Evolutionary conservation across 371 early-diverging fungal genomes (phyloP).

Genomic region (Apophysomyces ossiformis): DNA sequence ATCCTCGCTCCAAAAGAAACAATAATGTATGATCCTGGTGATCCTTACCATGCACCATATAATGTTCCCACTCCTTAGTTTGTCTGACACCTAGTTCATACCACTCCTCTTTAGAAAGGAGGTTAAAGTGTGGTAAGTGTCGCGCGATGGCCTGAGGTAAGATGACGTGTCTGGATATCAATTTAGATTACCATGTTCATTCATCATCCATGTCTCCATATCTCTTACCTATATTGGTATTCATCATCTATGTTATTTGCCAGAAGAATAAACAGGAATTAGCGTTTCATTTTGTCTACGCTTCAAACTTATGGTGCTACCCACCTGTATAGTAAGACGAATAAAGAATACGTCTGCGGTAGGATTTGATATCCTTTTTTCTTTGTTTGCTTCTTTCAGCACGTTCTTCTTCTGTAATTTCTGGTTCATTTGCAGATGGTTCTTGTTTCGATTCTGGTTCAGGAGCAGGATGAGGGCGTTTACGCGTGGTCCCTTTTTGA

Average conservation of each 20-base stretch:
- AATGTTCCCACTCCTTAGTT: slow-evolving; percentile 20
- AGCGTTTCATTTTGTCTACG: not conserved
- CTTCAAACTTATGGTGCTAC: not conserved
- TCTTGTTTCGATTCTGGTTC: slow-evolving; percentile 5
- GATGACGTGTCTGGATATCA: slow-evolving; percentile 16
- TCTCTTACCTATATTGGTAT: slow-evolving; percentile 19
- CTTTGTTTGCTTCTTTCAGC: slow-evolving; percentile 14
- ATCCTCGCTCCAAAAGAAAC: not conserved
- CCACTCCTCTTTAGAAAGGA: slow-evolving; percentile 17
- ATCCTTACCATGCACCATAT: slow-evolving; percentile 24
- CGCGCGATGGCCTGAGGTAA: slow-evolving; percentile 19
- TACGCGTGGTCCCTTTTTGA: slow-evolving; percentile 11
- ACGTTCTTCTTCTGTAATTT: slow-evolving; percentile 11
- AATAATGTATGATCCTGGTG: too few relatives aligned
- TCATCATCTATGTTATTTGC: slow-evolving; percentile 16
- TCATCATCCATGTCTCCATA: not conserved
- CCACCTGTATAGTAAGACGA: slow-evolving; percentile 19
- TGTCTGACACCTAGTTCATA: slow-evolving; percentile 16
- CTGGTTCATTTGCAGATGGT: not conserved
- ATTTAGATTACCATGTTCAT: not conserved
- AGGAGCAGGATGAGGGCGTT: slow-evolving; percentile 7
- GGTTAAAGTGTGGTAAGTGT: slow-evolving; percentile 15
- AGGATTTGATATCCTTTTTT: slow-evolving; percentile 15
- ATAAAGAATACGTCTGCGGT: slow-evolving; percentile 10
- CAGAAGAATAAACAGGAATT: too few relatives aligned